Evolutionary conservation across 2,329 filamentous ascomycete species (phyloP).

Genomic region (Orbilia brochopaga): DNA sequence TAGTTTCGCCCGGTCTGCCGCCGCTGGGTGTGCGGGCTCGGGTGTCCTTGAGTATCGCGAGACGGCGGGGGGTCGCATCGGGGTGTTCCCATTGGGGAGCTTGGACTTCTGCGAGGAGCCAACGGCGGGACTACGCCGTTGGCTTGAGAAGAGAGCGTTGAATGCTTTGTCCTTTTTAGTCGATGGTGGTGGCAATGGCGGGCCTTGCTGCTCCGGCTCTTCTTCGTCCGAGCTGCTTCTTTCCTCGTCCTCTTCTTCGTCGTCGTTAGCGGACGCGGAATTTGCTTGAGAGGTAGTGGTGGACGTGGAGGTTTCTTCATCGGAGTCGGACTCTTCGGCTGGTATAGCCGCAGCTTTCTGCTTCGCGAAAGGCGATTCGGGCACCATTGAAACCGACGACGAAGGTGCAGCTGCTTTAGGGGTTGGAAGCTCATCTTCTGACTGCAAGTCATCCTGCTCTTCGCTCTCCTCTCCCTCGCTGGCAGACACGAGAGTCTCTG

Average conservation of each 20-base stretch:
- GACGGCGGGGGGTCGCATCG: constrained; percentile 3
- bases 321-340: constrained; percentile 12
- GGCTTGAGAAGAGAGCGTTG: constrained; percentile 25
- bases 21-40: constrained; percentile 9
- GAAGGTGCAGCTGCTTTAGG: background rate
- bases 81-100: constrained; percentile 13
- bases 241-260: constrained; percentile 4
- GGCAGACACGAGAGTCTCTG: background rate
- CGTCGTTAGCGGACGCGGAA: constrained; percentile 10
- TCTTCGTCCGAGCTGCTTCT: constrained; percentile 5
- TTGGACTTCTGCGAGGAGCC: background rate
- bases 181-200: background rate
- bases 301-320: constrained; percentile 5
- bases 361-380: constrained; percentile 24
- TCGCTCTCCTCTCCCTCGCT: background rate
- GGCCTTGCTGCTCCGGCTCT: constrained; percentile 12
- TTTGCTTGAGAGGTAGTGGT: constrained; percentile 11
- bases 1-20: constrained; percentile 18
- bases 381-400: constrained; percentile 25
- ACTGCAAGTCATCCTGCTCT: background rate
- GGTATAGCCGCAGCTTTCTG: background rate
- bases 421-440: constrained; percentile 2
- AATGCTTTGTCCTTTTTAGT: constrained; percentile 26
- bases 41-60: constrained; percentile 34
- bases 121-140: background rate